Conservation (phyloP, 345 rosid genomes). For the Theobroma cacao region DNA sequence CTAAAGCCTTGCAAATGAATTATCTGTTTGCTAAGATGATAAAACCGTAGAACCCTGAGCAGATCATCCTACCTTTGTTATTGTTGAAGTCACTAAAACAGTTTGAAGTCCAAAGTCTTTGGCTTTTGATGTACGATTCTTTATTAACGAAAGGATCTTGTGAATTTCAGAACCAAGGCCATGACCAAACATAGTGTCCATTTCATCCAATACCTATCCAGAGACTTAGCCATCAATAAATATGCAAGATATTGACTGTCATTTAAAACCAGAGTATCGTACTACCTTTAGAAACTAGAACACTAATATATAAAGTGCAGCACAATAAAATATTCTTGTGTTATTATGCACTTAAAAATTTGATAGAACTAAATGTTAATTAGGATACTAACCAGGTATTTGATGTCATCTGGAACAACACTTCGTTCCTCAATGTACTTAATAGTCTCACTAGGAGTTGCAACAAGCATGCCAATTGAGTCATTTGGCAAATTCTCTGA, state of each 20-base stretch:
- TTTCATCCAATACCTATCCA: constrained; percentile 86
- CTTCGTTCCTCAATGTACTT: constrained; percentile 28
- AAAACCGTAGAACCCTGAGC: not conserved
- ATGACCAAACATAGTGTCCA: constrained; percentile 89
- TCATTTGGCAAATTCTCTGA: constrained; percentile 41
- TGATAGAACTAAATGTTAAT: not conserved
- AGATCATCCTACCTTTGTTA: constrained; percentile 53
- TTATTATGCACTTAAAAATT: not conserved
- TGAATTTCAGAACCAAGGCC: constrained; percentile 88
- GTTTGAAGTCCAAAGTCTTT: constrained; percentile 74
- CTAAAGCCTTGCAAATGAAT: constrained; percentile 1
- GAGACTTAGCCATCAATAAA: not conserved
- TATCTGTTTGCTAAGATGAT: not conserved
- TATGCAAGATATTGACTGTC: not conserved
- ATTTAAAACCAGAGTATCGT: not conserved
- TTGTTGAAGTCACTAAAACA: constrained; percentile 79
- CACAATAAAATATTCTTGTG: not conserved
- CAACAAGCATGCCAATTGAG: constrained; percentile 56
- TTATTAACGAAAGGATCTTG: constrained; percentile 72
- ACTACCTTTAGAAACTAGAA: not conserved
- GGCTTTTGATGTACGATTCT: constrained; percentile 55
- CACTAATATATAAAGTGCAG: not conserved
- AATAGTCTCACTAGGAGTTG: constrained; percentile 25
- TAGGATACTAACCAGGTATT: constrained; percentile 38
- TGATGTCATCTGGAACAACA: constrained; percentile 21